These are phyloP conservation scores for Jamesozyma spencerorum DNA, from an alignment of 805 yeast species.

Conservation along the genomic window DNA sequence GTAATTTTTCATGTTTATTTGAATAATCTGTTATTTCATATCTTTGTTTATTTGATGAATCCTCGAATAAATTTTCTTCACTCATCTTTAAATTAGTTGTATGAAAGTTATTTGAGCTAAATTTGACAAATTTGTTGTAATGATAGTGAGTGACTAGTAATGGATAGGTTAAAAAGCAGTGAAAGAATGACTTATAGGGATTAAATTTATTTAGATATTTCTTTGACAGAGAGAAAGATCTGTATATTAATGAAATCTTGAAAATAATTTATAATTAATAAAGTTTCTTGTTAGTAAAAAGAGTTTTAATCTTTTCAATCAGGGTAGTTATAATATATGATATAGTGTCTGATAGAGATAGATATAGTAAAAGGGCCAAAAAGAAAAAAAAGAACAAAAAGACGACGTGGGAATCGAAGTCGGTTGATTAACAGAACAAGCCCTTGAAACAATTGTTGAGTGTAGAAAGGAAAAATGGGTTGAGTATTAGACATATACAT, in stretches of 20 bases:
- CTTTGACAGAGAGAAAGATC: neutral
- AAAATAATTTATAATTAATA: neutral
- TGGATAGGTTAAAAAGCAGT: neutral
- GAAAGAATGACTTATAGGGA: neutral
- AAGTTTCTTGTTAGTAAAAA: neutral
- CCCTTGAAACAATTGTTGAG: no score
- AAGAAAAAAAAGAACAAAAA: no score
- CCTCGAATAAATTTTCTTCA: constrained; percentile 35
- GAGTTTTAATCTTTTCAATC: neutral
- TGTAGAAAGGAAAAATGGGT: no score
- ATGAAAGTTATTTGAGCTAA: neutral
- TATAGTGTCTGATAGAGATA: no score
- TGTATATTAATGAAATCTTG: neutral
- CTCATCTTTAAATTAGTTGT: constrained; percentile 24
- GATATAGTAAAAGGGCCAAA: no score
- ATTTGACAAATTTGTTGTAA: no score
- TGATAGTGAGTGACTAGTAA: neutral
- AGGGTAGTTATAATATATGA: no score
- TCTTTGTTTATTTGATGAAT: constrained; percentile 23
- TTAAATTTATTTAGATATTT: neutral
- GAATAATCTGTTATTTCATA: constrained; percentile 30
- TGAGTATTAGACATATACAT: no score
- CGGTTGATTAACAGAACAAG: no score
- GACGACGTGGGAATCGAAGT: no score
- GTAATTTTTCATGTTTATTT: constrained; percentile 36